These are phyloP conservation scores for Silene vulgaris DNA, from an alignment of 179 eudicot genomes.

Conservation along the genomic window DNA sequence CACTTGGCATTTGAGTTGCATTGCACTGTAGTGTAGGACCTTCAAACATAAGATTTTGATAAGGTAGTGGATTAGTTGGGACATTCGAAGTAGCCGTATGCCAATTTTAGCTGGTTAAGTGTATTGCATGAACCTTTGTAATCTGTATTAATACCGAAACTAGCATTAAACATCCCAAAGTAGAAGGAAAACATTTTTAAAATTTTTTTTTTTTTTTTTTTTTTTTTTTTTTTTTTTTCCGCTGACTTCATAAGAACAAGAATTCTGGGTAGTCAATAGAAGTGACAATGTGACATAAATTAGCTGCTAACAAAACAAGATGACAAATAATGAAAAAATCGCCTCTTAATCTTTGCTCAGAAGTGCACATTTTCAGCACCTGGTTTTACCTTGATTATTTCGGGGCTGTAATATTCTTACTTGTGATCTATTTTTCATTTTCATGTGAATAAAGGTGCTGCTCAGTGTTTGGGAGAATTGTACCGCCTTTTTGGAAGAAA, in stretches of 20 bases:
- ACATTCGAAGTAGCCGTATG: background rate
- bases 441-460: constrained; percentile 56
- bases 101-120: background rate
- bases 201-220: background rate
- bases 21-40: background rate
- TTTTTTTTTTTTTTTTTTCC: background rate
- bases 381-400: constrained; percentile 10
- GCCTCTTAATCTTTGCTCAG: background rate
- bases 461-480: constrained; percentile 87
- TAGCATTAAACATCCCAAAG: background rate
- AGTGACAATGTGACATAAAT: too few species aligned
- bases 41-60: background rate
- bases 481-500: constrained; percentile 76
- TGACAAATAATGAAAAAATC: background rate
- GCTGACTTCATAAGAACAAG: background rate
- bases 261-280: too few species aligned
- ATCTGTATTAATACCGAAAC: background rate
- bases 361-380: background rate
- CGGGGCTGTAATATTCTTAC: background rate
- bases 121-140: background rate
- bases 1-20: constrained; percentile 15
- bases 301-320: background rate
- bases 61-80: background rate
- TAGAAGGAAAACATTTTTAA: too few species aligned
- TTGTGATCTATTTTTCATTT: constrained; percentile 25